Base-by-base conservation (phyloP, 345 rosid species). In the Excoecaria cochinchinensis region DNA sequence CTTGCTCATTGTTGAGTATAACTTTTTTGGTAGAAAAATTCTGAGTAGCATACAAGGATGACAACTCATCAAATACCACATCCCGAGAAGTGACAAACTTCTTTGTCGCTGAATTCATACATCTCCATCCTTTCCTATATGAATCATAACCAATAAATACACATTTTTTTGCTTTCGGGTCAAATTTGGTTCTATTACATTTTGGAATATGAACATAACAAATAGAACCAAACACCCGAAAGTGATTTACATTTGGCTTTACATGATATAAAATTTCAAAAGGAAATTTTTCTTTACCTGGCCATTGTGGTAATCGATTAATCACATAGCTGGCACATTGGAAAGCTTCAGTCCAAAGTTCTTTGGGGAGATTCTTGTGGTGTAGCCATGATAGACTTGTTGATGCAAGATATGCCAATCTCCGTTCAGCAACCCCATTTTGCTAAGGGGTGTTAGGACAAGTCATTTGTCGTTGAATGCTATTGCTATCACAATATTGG, bases 81-180 rank as follows among this genome's bases (percentile, higher is more conserved):
- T 42, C 46, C 6, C 46, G 3, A 42, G 46, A 42, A 5, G 67
- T 24, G 6, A 15, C 2, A 51, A 38, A 58, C 15, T 15, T 72
- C 6, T 79, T 67, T 17, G 56, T 82, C 4, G 67, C 1, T 60
- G n/a, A 56, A 74, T 84, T 72, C 79, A 84, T 47, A 8, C 71
- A 83, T 12, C 57, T 73, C 64, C 52, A 79, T 0, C 74, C 56
- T 47, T 79, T 84, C 67, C 40, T 77, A 3, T 22, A 19, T 25
- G 51, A 22, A 19, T 84, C 75, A 70, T 78, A 79, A 8, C 77
- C 57, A 63, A 69, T 39, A 65, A 73, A 81, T 0, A 78, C 40
- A 38, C 81, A 79, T 6, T 47, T 71, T 21, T 25, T 71, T 5
- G 58, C 80, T 38, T 46, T 79, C 47, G 22, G 38, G 48, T 71